Conservation (phyloP, 2,329 filamentous ascomycete species). For the Neobulgaria alba region DNA sequence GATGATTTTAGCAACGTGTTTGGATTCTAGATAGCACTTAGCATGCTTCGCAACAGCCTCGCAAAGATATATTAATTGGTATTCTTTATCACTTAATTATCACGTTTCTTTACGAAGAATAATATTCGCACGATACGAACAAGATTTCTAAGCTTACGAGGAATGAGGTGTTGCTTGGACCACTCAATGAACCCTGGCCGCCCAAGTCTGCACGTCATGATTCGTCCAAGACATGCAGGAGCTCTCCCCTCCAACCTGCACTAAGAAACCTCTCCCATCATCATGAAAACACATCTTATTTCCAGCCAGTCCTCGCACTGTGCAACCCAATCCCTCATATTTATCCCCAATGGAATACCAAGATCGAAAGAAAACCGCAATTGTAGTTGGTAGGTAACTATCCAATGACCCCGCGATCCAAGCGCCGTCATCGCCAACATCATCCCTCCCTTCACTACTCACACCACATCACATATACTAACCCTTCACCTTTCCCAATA, state of each 20-base stretch:
- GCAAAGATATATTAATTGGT: too few species aligned
- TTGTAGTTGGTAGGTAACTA: slow-evolving; percentile 41
- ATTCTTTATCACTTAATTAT: too few species aligned
- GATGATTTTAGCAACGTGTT: slow-evolving; percentile 5
- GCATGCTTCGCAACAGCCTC: too few species aligned
- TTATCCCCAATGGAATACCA: slow-evolving; percentile 22
- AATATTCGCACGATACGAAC: too few species aligned
- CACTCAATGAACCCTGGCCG: neutral
- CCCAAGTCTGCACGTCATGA: neutral
- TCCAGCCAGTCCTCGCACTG: slow-evolving; percentile 13
- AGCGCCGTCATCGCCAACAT: neutral
- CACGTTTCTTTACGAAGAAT: too few species aligned
- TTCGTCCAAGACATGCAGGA: slow-evolving; percentile 4
- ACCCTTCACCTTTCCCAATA: slow-evolving; percentile 26
- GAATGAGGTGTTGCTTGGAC: neutral
- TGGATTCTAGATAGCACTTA: too few species aligned
- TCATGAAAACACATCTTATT: slow-evolving; percentile 16
- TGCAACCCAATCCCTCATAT: slow-evolving; percentile 1
- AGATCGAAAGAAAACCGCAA: slow-evolving; percentile 35
- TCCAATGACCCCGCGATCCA: neutral
- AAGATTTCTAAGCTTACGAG: too few species aligned
- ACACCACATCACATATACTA: too few species aligned
- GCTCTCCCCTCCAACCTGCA: slow-evolving; percentile 7
- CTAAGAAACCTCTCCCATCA: slow-evolving; percentile 4
- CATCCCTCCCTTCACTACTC: neutral